phyloP scores from a whole-genome alignment of 1,284 basidiomycete species.

The Naganishia liquefaciens region DNA sequence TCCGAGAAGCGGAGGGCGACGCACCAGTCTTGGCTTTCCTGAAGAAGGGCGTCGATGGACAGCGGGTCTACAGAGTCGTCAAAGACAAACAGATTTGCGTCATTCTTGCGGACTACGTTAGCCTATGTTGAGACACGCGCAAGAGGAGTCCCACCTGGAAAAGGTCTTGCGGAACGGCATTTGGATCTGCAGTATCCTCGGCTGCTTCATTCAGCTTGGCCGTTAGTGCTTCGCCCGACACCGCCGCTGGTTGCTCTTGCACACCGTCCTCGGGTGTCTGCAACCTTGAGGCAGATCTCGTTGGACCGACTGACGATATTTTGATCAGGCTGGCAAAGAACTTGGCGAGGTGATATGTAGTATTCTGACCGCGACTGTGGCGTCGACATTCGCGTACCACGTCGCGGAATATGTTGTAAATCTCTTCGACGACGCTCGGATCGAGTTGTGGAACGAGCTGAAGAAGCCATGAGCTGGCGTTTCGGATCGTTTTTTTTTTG shows the following conservation, averaged over 20 bases:
- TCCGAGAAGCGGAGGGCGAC: not conserved
- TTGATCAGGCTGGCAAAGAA: constrained; percentile 33
- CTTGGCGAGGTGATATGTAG: constrained; percentile 31
- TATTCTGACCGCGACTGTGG: constrained; percentile 28
- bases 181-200: constrained; percentile 6
- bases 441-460: constrained; percentile 29
- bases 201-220: constrained; percentile 24
- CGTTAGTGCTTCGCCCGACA: constrained; percentile 24
- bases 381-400: constrained; percentile 29
- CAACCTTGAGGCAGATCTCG: constrained; percentile 18
- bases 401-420: constrained; percentile 30
- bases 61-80: constrained; percentile 30
- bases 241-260: constrained; percentile 7
- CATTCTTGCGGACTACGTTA: constrained; percentile 3
- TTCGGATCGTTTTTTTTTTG: too few relatives aligned
- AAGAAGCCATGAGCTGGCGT: not conserved
- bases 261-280: constrained; percentile 19
- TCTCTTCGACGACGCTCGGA: constrained; percentile 20
- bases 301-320: constrained; percentile 31
- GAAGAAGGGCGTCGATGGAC: constrained; percentile 28
- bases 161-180: constrained; percentile 14
- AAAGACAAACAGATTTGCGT: constrained; percentile 25
- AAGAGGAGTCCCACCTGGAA: constrained; percentile 12
- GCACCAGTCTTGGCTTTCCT: constrained; percentile 33
- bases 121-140: too few relatives aligned